phyloP scores from a whole-genome alignment of 1,284 basidiomycete genomes.

The Termitomyces sp. region DNA sequence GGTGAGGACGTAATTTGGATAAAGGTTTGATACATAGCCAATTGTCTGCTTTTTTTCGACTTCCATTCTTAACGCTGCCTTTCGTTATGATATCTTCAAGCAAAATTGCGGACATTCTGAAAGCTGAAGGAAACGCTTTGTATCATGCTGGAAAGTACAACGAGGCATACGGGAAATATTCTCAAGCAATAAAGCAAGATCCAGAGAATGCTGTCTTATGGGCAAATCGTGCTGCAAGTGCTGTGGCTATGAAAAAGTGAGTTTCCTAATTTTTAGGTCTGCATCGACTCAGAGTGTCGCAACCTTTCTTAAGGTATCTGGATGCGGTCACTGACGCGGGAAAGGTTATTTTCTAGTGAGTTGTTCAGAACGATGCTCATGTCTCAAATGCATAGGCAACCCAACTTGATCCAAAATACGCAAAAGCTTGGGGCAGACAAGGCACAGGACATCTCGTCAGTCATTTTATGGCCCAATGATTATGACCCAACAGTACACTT shows the following conservation, averaged over 20 bases:
- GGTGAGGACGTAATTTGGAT: background rate
- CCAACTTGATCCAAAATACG: constrained; percentile 27
- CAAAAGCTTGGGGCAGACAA: constrained; percentile 30
- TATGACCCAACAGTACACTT: background rate
- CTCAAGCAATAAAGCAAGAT: constrained; percentile 28
- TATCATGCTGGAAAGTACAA: constrained; percentile 21
- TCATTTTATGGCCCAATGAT: background rate
- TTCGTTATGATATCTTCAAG: background rate
- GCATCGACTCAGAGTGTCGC: background rate
- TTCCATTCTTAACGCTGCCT: background rate
- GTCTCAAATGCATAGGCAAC: constrained; percentile 20
- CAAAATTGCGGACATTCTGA: constrained; percentile 21
- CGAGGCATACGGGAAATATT: constrained; percentile 26
- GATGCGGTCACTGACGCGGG: constrained; percentile 24
- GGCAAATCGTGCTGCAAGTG: constrained; percentile 29
- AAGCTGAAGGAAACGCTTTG: constrained; percentile 25
- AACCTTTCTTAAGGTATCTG: constrained; percentile 19
- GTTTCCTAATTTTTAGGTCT: background rate
- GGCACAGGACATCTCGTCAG: constrained; percentile 24
- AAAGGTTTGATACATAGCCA: background rate
- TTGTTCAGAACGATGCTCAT: background rate
- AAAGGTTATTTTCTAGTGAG: constrained; percentile 17
- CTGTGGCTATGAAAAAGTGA: constrained; percentile 26
- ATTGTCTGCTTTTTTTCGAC: background rate
- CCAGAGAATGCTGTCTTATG: constrained; percentile 28